Conservation (phyloP, 495 filamentous ascomycete species). For the Hypoxylon lienhwacheense region DNA sequence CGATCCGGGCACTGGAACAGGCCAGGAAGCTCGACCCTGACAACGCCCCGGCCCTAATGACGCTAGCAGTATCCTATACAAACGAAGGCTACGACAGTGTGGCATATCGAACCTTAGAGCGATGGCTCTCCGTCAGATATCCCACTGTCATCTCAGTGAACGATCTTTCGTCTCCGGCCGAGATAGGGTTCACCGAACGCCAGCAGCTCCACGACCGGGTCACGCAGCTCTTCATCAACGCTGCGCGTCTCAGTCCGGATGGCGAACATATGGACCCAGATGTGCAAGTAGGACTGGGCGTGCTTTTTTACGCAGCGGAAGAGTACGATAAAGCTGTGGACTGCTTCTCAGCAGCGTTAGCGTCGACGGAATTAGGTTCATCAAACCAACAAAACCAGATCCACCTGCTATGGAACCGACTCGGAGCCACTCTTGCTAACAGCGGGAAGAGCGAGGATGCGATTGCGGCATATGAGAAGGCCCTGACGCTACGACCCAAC, state of each 20-base stretch:
- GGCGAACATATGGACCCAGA: conserved; percentile 93
- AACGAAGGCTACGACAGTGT: conserved; percentile 98
- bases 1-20: conserved; percentile 96
- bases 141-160: conserved; percentile 70
- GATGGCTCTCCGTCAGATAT: conserved; percentile 93
- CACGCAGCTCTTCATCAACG: conserved; percentile 84
- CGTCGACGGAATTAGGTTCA: conserved; percentile 74
- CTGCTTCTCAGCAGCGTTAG: conserved; percentile 90
- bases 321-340: conserved; percentile 99
- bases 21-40: conserved; percentile 83
- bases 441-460: conserved; percentile 90
- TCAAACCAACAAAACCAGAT: conserved; percentile 75
- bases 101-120: conserved; percentile 94
- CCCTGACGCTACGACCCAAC: conserved; percentile 83
- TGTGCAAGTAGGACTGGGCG: conserved; percentile 94
- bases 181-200: conserved; percentile 90
- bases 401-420: conserved; percentile 95
- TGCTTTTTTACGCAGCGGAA: conserved; percentile 96
- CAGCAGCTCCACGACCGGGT: conserved; percentile 87
- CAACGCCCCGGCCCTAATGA: conserved; percentile 90
- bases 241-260: conserved; percentile 85
- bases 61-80: conserved; percentile 94
- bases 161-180: conserved; percentile 67
- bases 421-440: conserved; percentile 96
- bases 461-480: conserved; percentile 93